Evolutionary conservation across 2,329 filamentous ascomycete species (phyloP).

Genomic region (Ophiostoma ulmi): DNA sequence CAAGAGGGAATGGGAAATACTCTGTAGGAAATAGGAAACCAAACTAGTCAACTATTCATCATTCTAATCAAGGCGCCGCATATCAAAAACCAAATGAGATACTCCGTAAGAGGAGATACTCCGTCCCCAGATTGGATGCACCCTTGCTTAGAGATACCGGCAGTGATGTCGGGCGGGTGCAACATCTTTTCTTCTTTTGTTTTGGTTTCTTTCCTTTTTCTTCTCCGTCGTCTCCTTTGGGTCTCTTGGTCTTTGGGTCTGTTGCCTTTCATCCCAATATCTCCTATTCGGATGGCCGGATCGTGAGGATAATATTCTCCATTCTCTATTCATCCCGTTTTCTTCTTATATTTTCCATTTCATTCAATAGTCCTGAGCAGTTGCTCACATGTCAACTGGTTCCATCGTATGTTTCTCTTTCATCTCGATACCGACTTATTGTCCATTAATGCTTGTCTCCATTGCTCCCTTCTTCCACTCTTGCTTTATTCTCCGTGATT

Average conservation of each 20-base stretch:
- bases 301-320: background rate
- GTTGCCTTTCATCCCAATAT: background rate
- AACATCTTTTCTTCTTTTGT: background rate
- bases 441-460: background rate
- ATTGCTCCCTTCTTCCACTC: background rate
- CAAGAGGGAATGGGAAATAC: background rate
- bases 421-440: background rate
- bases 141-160: constrained; percentile 10
- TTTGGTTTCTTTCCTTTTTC: constrained; percentile 2
- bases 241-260: background rate
- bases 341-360: background rate
- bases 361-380: background rate
- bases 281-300: background rate
- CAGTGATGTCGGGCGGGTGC: constrained; percentile 11
- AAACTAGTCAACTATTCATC: too few species aligned
- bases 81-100: constrained; percentile 5
- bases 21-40: background rate
- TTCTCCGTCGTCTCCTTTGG: background rate
- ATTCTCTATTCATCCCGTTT: background rate
- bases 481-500: background rate
- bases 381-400: constrained; percentile 1
- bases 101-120: constrained; percentile 9
- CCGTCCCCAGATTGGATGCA: constrained; percentile 2
- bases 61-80: background rate
- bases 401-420: background rate